Evolutionary conservation across 2,329 filamentous ascomycete species (phyloP), one percentile per base, ranked within the genome.

Genomic region (Coniochaeta sp.): DNA sequence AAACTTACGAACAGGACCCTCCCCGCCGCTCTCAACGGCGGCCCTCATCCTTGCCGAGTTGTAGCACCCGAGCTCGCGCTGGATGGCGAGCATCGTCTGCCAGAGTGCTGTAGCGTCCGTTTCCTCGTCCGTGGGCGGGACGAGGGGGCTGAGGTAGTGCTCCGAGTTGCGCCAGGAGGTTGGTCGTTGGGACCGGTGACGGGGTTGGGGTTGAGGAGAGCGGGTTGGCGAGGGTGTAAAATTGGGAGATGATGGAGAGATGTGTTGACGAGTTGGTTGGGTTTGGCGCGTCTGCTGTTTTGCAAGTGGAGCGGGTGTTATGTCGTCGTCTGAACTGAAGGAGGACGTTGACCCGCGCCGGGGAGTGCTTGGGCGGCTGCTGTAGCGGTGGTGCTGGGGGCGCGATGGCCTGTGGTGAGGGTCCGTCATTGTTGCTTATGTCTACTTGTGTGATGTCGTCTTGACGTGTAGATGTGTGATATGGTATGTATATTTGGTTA

Each of bases 41-140:
- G 71, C 70, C 32, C 66, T 67, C 66, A 74, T 72, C 31, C 71
- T 60, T 13, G 71, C 70, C 18, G 70, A 73, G 50, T 71, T 72
- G 60, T 74, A 74, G 59, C 71, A 73, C 49, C 70, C 67, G 52
- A 67, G 72, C 12, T 57, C 62, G 20, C 63, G 63, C 60, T 74
- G 71, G 7, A 73, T 64, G 1, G 65, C 66, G 9, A 74, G 63
- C 71, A 74, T 73, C 49, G 68, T 67, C 33, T 59, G 61, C 71
- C 71, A 74, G 6, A 74, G 60, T n/a, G 59, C 57, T 48, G 64
- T 63, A 3, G 68, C 62, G 55, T 72, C 68, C 30, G 67, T 58
- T 16, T 60, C 57, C 14, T 50, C 24, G 13, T 22, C 33, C 14
- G 16, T 33, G 45, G 30, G 24, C 13, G 14, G 27, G 30, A 22